Evolutionary conservation across 805 yeast species (phyloP), one percentile per base, ranked within the genome.

Genomic region (Pichia nakasei): DNA sequence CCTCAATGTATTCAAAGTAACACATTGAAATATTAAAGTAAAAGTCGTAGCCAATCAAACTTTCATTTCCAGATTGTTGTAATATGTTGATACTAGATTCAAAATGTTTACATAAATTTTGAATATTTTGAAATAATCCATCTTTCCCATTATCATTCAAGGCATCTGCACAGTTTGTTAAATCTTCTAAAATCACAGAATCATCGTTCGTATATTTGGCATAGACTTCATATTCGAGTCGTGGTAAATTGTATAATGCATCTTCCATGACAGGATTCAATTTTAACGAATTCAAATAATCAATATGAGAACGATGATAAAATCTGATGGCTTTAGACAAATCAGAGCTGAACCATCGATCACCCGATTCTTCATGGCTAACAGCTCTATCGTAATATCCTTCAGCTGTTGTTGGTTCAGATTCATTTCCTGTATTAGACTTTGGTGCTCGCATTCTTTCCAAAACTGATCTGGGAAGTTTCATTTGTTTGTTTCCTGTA

Each of bases 301-400:
- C 51, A 11, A 55, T 57, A 48, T 66, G 73, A 0, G 87, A 82
- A 41, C 70, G 63, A 50, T 79, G 80, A 56, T 80, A 82, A 50
- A 81, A 81, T 34, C 89, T 58, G 12, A 82, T 58, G 0, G 80
- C 74, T 50, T 83, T 82, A 11, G 82, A 63, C 6, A 80, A 56
- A 52, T 82, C 89, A 0, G 85, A 76, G 1, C 76, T 66, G 6
- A 76, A 57, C 87, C 88, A 83, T 38, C 89, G 59, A 54, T 82
- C 89, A 0, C 86, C 91, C n/a, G 76, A 71, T 46, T 82, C 89
- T 55, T 82, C 91, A 44, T 76, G 78, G 11, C 65, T 65, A 1
- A 79, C 67, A 1, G 79, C 91, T 41, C 63, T 63, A 27, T 74
- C 78, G n/a, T 80, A 65, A 42, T 54, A 70, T 4, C 78, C 85